Evolutionary conservation across 352 stramenopile species (phyloP).

Genomic region (Aphanomyces euteiches): DNA sequence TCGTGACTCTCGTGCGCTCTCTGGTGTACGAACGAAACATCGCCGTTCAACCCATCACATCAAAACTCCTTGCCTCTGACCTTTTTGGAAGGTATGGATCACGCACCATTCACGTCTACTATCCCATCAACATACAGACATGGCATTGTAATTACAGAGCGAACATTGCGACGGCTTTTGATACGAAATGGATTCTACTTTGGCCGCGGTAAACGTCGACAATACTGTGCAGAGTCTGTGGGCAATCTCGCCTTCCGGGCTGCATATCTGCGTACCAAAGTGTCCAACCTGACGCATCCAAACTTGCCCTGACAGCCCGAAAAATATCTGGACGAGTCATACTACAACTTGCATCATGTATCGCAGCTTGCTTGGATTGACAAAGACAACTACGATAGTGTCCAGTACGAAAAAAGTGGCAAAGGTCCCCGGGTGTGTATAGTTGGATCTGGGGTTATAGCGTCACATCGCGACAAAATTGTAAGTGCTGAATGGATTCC

Average conservation of each 20-base stretch:
- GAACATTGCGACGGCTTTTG: background rate
- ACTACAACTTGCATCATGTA: background rate
- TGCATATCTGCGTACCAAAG: background rate
- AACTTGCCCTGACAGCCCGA: background rate
- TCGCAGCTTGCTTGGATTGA: background rate
- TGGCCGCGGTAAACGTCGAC: background rate
- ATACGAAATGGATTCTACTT: constrained; percentile 2
- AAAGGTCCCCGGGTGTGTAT: constrained; percentile 18
- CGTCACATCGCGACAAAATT: constrained; percentile 1
- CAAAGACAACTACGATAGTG: background rate
- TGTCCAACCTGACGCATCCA: background rate
- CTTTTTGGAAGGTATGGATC: background rate
- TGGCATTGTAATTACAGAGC: background rate
- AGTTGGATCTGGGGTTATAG: constrained; percentile 16
- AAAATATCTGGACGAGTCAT: background rate
- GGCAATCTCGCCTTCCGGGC: constrained; percentile 1
- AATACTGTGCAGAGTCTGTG: background rate
- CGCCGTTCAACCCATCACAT: background rate
- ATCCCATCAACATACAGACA: background rate
- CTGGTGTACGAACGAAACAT: too few species aligned
- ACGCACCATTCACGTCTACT: background rate
- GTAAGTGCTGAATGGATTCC: constrained; percentile 19
- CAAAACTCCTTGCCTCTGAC: background rate
- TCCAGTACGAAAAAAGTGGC: background rate
- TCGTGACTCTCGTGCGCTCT: background rate